phyloP scores from a whole-genome alignment of 805 yeast species.

The Ogataea sp. region DNA sequence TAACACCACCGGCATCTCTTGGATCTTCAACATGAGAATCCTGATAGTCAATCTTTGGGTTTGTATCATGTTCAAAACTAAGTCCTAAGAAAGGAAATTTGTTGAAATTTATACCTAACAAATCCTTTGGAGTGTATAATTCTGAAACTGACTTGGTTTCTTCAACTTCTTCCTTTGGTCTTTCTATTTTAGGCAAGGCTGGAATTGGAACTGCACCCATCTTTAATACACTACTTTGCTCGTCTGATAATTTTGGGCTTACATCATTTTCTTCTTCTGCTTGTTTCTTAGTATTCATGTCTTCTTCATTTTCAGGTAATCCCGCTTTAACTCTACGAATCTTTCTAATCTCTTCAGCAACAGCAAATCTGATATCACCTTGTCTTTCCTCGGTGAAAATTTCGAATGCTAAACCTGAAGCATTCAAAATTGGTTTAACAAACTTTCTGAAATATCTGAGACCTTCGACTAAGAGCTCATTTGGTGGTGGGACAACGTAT shows the following conservation, averaged over 20 bases:
- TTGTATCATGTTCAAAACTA: constrained; percentile 25
- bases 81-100: constrained; percentile 40
- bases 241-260: constrained; percentile 3
- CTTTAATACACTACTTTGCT: background rate
- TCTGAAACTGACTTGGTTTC: constrained; percentile 23
- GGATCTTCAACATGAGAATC: constrained; percentile 40
- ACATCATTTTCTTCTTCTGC: constrained; percentile 8
- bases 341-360: constrained; percentile 75
- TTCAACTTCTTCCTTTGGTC: constrained; percentile 15
- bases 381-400: constrained; percentile 71
- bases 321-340: constrained; percentile 42
- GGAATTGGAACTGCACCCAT: background rate
- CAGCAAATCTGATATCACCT: constrained; percentile 76
- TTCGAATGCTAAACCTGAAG: constrained; percentile 81
- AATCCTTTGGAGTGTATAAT: constrained; percentile 33
- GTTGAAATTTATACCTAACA: constrained; percentile 47
- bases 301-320: constrained; percentile 8
- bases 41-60: constrained; percentile 27
- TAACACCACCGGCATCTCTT: constrained; percentile 67
- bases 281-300: background rate
- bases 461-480: constrained; percentile 74
- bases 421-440: constrained; percentile 77
- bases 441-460: constrained; percentile 66
- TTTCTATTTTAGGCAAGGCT: constrained; percentile 4
- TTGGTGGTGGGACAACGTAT: constrained; percentile 95